Evolutionary conservation across 768 basidiomycete genomes (phyloP), one percentile per base, ranked within the genome.

Genomic region (Harrya chromipes): DNA sequence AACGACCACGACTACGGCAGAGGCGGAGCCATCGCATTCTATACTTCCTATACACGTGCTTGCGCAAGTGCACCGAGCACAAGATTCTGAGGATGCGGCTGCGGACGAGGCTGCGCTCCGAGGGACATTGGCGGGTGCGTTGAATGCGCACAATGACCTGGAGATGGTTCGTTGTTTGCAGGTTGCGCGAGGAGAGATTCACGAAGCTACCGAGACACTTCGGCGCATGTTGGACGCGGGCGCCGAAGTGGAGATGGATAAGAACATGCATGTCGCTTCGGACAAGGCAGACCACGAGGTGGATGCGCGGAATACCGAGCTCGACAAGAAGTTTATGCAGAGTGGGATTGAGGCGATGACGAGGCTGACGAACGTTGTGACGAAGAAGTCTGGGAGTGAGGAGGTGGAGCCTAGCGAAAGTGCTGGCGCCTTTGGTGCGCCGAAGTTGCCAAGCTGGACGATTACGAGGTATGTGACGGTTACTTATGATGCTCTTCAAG

Each of bases 281-380:
- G 46, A 49, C 31, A 14, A 9, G 2, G 20, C 19, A 12, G 14
- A 20, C 14, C 19, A n/a, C 5, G 26, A 13, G 2, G 9, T 24
- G 8, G 33, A 43, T 13, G n/a, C 6, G 41, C 19, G 23, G 6
- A 34, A 46, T 14, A 42, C 46, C 3, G 58, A 61, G 16, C 47
- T 63, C 19, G 82, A 87, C 55, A 74, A 75, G 31, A 82, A 85
- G 64, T 87, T 88, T 62, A 75, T 87, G 46, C 85, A 88, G 62
- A 78, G 74, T 29, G 82, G 85, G 6, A 83, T 89, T 46, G 87
- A 88, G 46, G 83, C 85, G 5, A 71, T 90, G 55, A 70, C 81
- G 47, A 71, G 85, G 54, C 68, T 90, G 72, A 84, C 82, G 55
- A 64, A 62, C 24, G 49, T 38, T 16, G 53, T 16, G 53, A 51